These are phyloP conservation scores for Babesia bovis DNA, from an alignment of 169 alveolate species.

Conservation along the genomic window DNA sequence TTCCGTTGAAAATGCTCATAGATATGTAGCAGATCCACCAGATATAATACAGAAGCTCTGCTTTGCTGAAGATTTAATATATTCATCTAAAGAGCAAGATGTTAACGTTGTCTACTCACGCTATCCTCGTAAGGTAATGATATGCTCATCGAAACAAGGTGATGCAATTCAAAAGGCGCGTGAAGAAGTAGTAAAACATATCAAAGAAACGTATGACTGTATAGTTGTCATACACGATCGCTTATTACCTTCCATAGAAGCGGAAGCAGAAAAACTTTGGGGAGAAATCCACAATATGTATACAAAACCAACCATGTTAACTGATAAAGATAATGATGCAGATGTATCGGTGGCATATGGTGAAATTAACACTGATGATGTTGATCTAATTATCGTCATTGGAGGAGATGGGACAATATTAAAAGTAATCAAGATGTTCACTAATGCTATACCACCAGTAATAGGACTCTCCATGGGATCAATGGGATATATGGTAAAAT, in stretches of 20 bases:
- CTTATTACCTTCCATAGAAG: constrained; percentile 23
- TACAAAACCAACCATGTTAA: constrained; percentile 2
- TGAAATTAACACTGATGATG: constrained; percentile 42
- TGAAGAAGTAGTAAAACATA: constrained; percentile 3
- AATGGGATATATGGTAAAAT: constrained; percentile 81
- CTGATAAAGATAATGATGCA: constrained; percentile 1
- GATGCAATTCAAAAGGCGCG: constrained; percentile 30
- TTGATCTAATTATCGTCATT: constrained; percentile 84
- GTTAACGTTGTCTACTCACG: constrained; percentile 33
- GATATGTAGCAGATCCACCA: constrained; percentile 5
- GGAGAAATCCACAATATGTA: constrained; percentile 39
- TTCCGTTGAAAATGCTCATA: background rate
- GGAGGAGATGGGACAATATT: constrained; percentile 96
- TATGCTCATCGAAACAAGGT: constrained; percentile 37
- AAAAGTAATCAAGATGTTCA: constrained; percentile 85
- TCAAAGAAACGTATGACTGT: constrained; percentile 34
- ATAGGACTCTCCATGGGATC: constrained; percentile 83
- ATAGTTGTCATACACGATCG: constrained; percentile 46
- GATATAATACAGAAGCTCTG: background rate
- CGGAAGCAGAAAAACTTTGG: constrained; percentile 56
- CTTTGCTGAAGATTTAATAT: background rate
- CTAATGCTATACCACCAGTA: constrained; percentile 79
- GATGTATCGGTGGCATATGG: background rate
- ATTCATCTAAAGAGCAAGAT: background rate
- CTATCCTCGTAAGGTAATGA: constrained; percentile 44